Base-by-base conservation (phyloP, 2,329 filamentous ascomycete genomes). In the Aureobasidium sp. region DNA sequence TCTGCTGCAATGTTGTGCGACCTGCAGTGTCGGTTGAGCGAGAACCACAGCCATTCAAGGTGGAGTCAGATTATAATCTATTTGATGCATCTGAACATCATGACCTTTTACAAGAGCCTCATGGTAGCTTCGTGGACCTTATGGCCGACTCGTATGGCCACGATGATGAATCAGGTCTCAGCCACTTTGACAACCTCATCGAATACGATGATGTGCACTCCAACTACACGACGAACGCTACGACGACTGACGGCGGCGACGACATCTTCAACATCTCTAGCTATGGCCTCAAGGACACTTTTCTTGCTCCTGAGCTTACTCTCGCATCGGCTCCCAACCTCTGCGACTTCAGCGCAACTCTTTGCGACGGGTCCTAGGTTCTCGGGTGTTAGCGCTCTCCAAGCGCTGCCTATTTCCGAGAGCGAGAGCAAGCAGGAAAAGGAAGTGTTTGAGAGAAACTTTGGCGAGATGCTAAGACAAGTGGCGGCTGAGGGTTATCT, bases 1-100 rank as follows among this genome's bases (percentile, higher is more conserved):
- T 92, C 94, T 97, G 94, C 94, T 84, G 94, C 84, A 92, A 88
- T 97, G 93, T 97, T 97, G 94, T 97, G 88, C 78, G 94, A 96
- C 94, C 94, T 96, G 94, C 94, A 89, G 94, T 99, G 94, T 97
- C 94, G 86, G 87, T 93, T 89, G 88, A 71, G 68, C 70, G 65
- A 63, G 67, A 69, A 41, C 20, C 34, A 57, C 59, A 64, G 63
- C 43, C 44, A 52, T 50, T 59, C 57, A 63, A 63, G 63, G 55
- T 64, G 65, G 63, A 65, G 60, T 53, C 64, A 51, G 47, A 62
- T 52, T 62, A 63, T 73, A 51, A 69, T 71, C 63, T 67, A 66
- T 56, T 67, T 73, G 65, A 68, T 71, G 66, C 70, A 64, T 62
- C 64, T 68, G 43, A 68, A 72, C 57, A 62, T 73, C 61, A 69